phyloP scores from a whole-genome alignment of 306 rosid genomes.

The Cucurbita pepo region DNA sequence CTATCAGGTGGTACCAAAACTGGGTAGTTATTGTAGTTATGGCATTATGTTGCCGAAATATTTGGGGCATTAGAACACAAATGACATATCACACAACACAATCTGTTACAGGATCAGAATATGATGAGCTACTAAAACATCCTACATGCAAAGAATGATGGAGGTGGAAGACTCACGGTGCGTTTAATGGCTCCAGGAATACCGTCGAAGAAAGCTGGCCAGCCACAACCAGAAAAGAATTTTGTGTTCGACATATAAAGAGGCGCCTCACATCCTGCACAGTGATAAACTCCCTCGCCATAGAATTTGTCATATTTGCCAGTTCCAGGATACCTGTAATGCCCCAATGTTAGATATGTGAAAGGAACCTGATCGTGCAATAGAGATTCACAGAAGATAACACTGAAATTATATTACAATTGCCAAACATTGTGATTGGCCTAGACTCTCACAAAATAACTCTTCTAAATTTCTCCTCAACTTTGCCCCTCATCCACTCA shows the following conservation, averaged over 20 bases:
- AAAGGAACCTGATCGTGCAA: not conserved
- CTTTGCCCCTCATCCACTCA: not conserved
- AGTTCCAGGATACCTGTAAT: slow-evolving; percentile 51
- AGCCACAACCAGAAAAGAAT: slow-evolving; percentile 66
- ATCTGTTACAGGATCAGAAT: not conserved
- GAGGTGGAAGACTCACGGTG: slow-evolving; percentile 18
- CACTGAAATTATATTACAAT: not conserved
- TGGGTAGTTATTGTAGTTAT: too few species aligned
- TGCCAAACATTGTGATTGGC: not conserved
- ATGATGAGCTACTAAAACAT: not conserved
- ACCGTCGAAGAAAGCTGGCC: slow-evolving; percentile 76
- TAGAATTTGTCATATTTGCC: slow-evolving; percentile 61
- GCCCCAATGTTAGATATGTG: not conserved
- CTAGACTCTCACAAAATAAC: not conserved
- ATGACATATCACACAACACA: too few species aligned
- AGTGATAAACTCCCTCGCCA: slow-evolving; percentile 53
- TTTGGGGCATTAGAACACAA: too few species aligned
- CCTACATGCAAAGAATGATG: not conserved
- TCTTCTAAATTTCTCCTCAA: not conserved
- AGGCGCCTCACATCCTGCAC: slow-evolving; percentile 51
- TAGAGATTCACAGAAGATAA: not conserved
- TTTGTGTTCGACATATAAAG: slow-evolving; percentile 46
- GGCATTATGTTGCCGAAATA: too few species aligned
- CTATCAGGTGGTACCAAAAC: too few species aligned
- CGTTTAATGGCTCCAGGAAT: slow-evolving; percentile 62